A percentile compares a stretch with the other conserved stretches of the same genome.
Evolutionary conservation across 805 yeast genomes (phyloP).

Genomic region (Ogataea trehalophila): DNA sequence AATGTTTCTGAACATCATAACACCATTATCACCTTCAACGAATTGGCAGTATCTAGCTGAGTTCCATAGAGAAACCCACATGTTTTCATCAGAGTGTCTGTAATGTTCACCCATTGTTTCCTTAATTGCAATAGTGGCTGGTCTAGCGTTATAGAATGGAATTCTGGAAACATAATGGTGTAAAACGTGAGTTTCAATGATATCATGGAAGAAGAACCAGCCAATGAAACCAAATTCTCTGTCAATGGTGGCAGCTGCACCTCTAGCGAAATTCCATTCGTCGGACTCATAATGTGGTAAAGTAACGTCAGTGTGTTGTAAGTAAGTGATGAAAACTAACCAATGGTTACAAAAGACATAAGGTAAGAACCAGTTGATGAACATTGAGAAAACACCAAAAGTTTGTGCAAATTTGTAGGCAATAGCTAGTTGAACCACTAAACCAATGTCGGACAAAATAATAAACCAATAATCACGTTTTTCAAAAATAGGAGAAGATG

Average conservation of each 20-base stretch:
- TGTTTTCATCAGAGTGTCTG: constrained; percentile 59
- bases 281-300: constrained; percentile 75
- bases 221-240: constrained; percentile 81
- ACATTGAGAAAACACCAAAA: constrained; percentile 58
- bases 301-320: constrained; percentile 76
- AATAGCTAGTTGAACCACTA: constrained; percentile 45
- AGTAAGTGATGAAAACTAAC: constrained; percentile 80
- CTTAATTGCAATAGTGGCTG: constrained; percentile 71
- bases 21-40: constrained; percentile 69
- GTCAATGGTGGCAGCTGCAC: constrained; percentile 88
- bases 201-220: constrained; percentile 75
- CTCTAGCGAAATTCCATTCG: constrained; percentile 83
- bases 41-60: constrained; percentile 63
- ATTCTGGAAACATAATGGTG: constrained; percentile 82
- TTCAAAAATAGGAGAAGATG: constrained; percentile 70
- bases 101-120: constrained; percentile 84
- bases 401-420: constrained; percentile 56
- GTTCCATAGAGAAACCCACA: constrained; percentile 66
- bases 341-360: constrained; percentile 82
- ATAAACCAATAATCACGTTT: constrained; percentile 68
- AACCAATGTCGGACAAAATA: constrained; percentile 69
- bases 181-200: constrained; percentile 84
- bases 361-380: constrained; percentile 72
- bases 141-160: constrained; percentile 85
- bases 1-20: constrained; percentile 68